Evolutionary conservation across 208 protist genomes (phyloP).

Genomic region (Leishmania tarentolae): DNA sequence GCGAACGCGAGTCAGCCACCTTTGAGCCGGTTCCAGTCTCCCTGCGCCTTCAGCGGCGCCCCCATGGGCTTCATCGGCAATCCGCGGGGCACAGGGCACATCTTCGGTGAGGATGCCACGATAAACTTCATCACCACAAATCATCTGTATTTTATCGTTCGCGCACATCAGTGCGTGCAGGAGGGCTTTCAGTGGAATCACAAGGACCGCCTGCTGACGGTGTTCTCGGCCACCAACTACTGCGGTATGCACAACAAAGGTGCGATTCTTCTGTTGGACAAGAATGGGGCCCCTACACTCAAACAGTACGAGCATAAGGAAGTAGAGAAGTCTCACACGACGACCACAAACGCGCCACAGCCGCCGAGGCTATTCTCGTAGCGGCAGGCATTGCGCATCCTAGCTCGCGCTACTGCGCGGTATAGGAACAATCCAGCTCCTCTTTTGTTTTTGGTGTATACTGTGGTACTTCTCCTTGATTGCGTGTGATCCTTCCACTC

Average conservation of each 20-base stretch:
- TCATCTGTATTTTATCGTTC: conserved; percentile 97
- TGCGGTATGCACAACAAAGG: conserved; percentile 99
- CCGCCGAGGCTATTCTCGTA: conserved; percentile 33
- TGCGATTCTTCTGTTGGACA: conserved; percentile 91
- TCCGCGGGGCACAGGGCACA: conserved; percentile 98
- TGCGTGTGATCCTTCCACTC: neutral
- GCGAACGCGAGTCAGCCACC: conserved; percentile 28
- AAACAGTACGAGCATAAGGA: conserved; percentile 67
- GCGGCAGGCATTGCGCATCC: neutral
- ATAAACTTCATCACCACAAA: conserved; percentile 96
- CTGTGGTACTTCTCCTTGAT: neutral
- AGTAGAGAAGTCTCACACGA: conserved; percentile 13
- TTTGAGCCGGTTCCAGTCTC: conserved; percentile 29
- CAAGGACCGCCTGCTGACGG: conserved; percentile 97
- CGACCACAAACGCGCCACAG: conserved; percentile 12
- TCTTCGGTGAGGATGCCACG: conserved; percentile 98
- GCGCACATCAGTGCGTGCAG: conserved; percentile 98
- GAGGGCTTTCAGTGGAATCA: conserved; percentile 99
- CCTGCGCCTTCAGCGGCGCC: conserved; percentile 36
- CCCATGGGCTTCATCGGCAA: conserved; percentile 96
- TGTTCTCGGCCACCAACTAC: conserved; percentile 99
- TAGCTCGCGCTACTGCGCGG: neutral
- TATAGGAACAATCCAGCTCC: neutral
- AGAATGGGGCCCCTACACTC: conserved; percentile 39
- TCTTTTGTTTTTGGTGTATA: neutral